phyloP scores from a whole-genome alignment of 805 yeast species.

The Sugiyamaella smithiae region DNA sequence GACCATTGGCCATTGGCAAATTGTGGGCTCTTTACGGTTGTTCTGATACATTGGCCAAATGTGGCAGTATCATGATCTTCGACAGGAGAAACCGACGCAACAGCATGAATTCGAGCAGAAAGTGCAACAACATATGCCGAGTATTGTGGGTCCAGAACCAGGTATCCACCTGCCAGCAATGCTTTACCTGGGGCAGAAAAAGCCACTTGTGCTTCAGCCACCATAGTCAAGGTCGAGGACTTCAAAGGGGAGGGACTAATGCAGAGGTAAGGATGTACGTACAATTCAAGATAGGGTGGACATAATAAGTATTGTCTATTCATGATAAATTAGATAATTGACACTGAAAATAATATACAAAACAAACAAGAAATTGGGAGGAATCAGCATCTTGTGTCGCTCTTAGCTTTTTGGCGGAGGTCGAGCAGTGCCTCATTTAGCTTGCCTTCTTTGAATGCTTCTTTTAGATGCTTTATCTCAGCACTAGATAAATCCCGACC shows the following conservation, averaged over 20 bases:
- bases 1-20: constrained; percentile 70
- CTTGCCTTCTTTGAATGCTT: constrained; percentile 32
- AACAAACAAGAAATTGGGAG: background rate
- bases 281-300: too few relatives aligned
- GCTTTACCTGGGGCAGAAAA: constrained; percentile 97
- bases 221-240: background rate
- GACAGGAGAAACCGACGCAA: constrained; percentile 34
- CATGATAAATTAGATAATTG: too few relatives aligned
- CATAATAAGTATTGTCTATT: too few relatives aligned
- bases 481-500: constrained; percentile 27
- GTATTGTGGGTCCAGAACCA: constrained; percentile 78
- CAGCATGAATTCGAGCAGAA: constrained; percentile 85
- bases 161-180: constrained; percentile 88
- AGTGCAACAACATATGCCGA: constrained; percentile 80
- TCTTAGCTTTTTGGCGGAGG: constrained; percentile 29
- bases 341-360: too few relatives aligned
- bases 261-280: too few relatives aligned
- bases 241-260: too few relatives aligned
- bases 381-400: constrained; percentile 30
- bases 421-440: constrained; percentile 40
- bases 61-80: background rate
- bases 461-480: constrained; percentile 23
- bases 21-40: constrained; percentile 70
- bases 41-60: constrained; percentile 6
- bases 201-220: constrained; percentile 33